Evolutionary conservation across 768 basidiomycete species (phyloP).

Genomic region (Amanita pseudoporphyria): DNA sequence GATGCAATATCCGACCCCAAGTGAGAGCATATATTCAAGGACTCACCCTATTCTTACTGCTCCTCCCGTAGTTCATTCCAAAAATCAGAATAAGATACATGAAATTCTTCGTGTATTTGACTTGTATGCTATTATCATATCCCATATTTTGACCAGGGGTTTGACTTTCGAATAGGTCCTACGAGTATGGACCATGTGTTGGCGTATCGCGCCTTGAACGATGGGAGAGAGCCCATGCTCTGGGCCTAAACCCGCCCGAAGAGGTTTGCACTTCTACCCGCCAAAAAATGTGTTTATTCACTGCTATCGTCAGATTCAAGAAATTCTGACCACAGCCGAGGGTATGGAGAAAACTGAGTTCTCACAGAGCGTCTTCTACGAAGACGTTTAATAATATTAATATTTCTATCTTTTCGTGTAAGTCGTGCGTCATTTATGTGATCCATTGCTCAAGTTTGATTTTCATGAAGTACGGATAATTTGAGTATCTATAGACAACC

Average conservation of each 20-base stretch:
- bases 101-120: constrained; percentile 77
- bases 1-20: constrained; percentile 47
- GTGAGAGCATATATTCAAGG: constrained; percentile 36
- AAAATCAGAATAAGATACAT: constrained; percentile 52
- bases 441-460: background rate
- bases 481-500: background rate
- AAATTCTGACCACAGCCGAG: constrained; percentile 66
- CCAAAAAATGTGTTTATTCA: background rate
- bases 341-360: constrained; percentile 45
- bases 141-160: constrained; percentile 1
- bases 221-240: constrained; percentile 74
- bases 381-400: constrained; percentile 5
- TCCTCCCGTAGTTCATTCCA: constrained; percentile 46
- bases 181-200: constrained; percentile 73
- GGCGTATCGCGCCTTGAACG: constrained; percentile 76
- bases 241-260: constrained; percentile 71
- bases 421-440: background rate
- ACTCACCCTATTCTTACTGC: background rate
- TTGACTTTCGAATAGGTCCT: constrained; percentile 35
- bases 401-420: background rate
- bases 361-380: constrained; percentile 54
- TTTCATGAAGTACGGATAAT: background rate
- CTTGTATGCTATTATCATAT: constrained; percentile 29
- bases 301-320: constrained; percentile 44
- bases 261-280: constrained; percentile 42